phyloP scores from a whole-genome alignment of 768 basidiomycete species.

The Porpolomopsis calyptriformis region DNA sequence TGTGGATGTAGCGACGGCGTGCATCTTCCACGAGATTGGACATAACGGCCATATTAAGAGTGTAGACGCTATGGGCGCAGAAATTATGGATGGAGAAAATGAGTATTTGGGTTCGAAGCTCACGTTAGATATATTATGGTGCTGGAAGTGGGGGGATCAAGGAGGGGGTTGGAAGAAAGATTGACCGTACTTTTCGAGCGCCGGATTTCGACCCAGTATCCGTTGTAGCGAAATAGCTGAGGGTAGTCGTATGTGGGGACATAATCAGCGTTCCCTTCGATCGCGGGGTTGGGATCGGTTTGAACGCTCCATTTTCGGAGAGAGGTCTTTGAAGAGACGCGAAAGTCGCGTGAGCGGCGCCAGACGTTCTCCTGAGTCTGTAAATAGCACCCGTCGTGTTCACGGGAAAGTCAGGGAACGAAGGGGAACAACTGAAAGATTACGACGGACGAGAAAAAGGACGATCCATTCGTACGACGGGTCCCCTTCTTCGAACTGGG shows the following conservation, averaged over 20 bases:
- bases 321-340: conserved; percentile 31
- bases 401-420: not conserved
- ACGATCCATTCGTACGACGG: conserved; percentile 42
- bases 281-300: conserved; percentile 13
- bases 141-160: not conserved
- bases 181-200: no score
- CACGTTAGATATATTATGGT: not conserved
- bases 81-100: not conserved
- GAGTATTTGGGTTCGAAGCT: not conserved
- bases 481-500: conserved; percentile 36
- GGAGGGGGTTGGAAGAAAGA: not conserved
- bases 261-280: conserved; percentile 28
- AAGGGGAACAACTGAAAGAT: not conserved
- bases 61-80: conserved; percentile 28
- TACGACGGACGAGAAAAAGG: conserved; percentile 27
- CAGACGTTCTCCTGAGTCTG: conserved; percentile 36
- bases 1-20: conserved; percentile 29
- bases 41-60: conserved; percentile 30
- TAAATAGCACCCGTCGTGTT: not conserved
- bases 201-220: conserved; percentile 32
- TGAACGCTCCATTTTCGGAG: conserved; percentile 30
- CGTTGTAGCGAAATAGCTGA: conserved; percentile 35
- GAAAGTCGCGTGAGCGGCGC: conserved; percentile 30
- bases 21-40: conserved; percentile 34
- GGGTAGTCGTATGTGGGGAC: conserved; percentile 31